Base-by-base conservation (phyloP, 78 protist species). In the Emiliania huxleyi region DNA sequence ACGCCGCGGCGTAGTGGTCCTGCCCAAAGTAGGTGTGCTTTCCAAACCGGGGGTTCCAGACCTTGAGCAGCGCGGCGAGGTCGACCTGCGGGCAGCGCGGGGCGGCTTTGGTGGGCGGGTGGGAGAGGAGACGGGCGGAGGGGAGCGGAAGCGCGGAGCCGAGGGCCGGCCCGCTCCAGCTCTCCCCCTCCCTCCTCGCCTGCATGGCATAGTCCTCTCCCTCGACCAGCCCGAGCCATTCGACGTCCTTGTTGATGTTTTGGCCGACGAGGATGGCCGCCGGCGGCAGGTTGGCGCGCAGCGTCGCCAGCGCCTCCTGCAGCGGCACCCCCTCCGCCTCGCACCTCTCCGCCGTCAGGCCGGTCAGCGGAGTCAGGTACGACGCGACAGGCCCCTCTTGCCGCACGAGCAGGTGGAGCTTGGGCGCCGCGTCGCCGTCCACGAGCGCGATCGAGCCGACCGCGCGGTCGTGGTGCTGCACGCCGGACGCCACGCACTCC, bases 341-440 rank as follows among this genome's bases (percentile, higher is more conserved):
- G 26, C 69, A 38, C 25, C 44, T 22, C 62, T 90, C 93, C 18
- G 75, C 77, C 25, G 93, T 35, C 2, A 90, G 69, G 45, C 84
- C 73, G n/a, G 93, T 90, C 37, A 90, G 85, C 62, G 93, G 93
- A 18, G 8, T 5, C 87, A 90, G 87, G 93, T 90, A 90, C 37
- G 84, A 69, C 33, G 52, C 45, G 40, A 79, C 87, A 0, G 87
- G 46, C 38, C 40, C 11, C 35, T 38, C 49, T 35, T 48, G 87
- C 87, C 23, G 6, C 26, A 79, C 35, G 87, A 43, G 43, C 87
- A 79, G 35, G 49, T 79, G 40, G 49, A 38, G 49, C 19, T 18
- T 35, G 21, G 46, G 55, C 43, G 11, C 3, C 19, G 52, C 46
- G 37, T 0, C 18, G 40, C 21, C 25, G 49, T 79, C 49, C 35